Percentiles rank a stretch among this genome's conserved stretches.
Evolutionary conservation across 352 stramenopile genomes (phyloP).

Genomic region (Phytophthora sp.): DNA sequence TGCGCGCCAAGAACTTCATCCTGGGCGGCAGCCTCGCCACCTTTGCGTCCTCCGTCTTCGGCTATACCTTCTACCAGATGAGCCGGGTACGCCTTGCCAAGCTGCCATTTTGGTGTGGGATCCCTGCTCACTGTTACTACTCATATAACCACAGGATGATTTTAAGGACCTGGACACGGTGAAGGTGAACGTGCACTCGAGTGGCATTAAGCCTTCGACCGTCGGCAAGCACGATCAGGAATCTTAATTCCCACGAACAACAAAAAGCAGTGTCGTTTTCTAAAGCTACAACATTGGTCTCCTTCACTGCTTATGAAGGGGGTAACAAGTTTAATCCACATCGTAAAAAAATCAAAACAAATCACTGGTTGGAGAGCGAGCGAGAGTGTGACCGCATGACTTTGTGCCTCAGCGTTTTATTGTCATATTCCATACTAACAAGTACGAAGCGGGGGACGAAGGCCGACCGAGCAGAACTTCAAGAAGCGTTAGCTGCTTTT

Average conservation of each 20-base stretch:
- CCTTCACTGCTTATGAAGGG: not conserved
- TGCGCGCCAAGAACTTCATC: conserved; percentile 81
- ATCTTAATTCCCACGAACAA: too few relatives aligned
- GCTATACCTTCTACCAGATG: conserved; percentile 85
- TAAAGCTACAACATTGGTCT: not conserved
- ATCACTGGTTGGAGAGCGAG: too few relatives aligned
- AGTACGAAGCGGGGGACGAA: not conserved
- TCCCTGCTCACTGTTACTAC: too few relatives aligned
- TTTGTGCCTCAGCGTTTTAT: too few relatives aligned
- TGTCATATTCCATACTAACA: not conserved
- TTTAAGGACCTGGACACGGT: conserved; percentile 82
- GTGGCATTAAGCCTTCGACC: conserved; percentile 71
- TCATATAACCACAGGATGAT: conserved; percentile 81
- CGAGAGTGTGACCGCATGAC: too few relatives aligned
- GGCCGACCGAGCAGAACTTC: not conserved
- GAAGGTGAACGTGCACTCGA: conserved; percentile 85
- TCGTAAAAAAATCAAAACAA: conserved; percentile 3
- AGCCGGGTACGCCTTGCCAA: conserved; percentile 54
- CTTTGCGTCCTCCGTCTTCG: conserved; percentile 72
- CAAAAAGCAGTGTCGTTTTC: too few relatives aligned
- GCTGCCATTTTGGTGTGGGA: not conserved
- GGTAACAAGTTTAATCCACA: not conserved
- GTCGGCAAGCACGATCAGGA: conserved; percentile 60
- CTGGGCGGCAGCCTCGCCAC: conserved; percentile 65
- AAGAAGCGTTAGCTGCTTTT: not conserved